Base-by-base conservation (phyloP, 306 rosid species). In the Trifolium dubium region DNA sequence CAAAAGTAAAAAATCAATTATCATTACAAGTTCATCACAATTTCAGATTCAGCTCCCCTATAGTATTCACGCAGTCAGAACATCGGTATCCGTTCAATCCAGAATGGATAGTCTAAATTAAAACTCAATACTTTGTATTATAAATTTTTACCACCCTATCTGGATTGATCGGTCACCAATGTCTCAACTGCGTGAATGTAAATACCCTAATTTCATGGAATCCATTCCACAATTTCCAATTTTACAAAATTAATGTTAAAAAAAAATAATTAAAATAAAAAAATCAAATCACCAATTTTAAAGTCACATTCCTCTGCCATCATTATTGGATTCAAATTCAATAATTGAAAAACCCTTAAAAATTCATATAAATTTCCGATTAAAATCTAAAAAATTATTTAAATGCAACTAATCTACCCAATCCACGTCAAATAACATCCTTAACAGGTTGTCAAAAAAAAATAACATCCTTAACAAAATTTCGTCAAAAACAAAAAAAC, bases 291-390 rank as follows among this genome's bases (percentile, higher is more conserved):
- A 72, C 64, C 32, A 73, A 23, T 39, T 81, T 31, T 40, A 80
- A 75, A 40, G 31, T 58, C 15, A 58, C 53, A 53, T 39, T 49
- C 73, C 80, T 78, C 85, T 40, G 81, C 84, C 69, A 76, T 75
- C 86, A 78, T 72, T 76, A 59, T 73, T 51, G 46, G 28, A 18
- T 28, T 76, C 58, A 75, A 71, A 72, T 58, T 70, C 71, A 71
- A 58, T 71, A 50, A 50, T 1, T 39, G 43, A 49, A 59, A 35
- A 31, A 39, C 44, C 39, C 53, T 32, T 0, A 32, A 5, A 72
- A 60, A 74, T 29, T 50, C 43, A 31, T 17, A 6, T 2, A 41
- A 50, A 43, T 44, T 43, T 46, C 59, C 3, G 0, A 55, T 72
- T 4, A 77, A 18, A 72, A 54, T 28, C 34, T 19, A 53, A 41